These are phyloP conservation scores for Calonectria crousiana DNA, from an alignment of 2,329 filamentous ascomycete genomes.

Conservation along the genomic window DNA sequence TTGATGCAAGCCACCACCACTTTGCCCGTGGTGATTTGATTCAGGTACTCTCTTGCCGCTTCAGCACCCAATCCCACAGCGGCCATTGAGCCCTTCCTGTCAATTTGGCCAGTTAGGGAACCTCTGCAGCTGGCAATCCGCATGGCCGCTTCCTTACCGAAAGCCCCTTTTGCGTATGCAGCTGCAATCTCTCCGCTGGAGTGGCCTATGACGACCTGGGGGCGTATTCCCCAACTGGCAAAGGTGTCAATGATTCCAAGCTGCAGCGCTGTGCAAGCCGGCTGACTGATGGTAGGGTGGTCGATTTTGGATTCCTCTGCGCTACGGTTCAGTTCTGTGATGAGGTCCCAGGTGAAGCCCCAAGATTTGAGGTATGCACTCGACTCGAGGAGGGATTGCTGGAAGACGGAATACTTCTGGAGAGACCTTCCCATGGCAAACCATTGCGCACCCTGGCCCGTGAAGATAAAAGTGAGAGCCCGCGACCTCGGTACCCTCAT, in stretches of 20 bases:
- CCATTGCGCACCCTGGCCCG: conserved; percentile 53
- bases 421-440: conserved; percentile 47
- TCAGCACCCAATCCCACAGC: neutral
- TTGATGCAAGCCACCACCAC: conserved; percentile 58
- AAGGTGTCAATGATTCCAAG: neutral
- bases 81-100: neutral
- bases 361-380: neutral
- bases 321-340: neutral
- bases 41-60: neutral
- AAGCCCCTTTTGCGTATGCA: conserved; percentile 57
- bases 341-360: neutral
- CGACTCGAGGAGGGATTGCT: neutral
- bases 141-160: conserved; percentile 56
- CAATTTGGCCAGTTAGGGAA: neutral
- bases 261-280: neutral
- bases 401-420: conserved; percentile 12
- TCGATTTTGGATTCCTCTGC: neutral
- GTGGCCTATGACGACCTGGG: conserved; percentile 55
- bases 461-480: conserved; percentile 40
- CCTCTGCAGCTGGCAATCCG: neutral
- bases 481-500: neutral
- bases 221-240: conserved; percentile 25
- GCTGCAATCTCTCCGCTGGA: conserved; percentile 61
- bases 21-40: neutral
- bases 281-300: neutral